Base-by-base conservation (phyloP, 768 basidiomycete genomes). In the Leccinellum rugosiceps region DNA sequence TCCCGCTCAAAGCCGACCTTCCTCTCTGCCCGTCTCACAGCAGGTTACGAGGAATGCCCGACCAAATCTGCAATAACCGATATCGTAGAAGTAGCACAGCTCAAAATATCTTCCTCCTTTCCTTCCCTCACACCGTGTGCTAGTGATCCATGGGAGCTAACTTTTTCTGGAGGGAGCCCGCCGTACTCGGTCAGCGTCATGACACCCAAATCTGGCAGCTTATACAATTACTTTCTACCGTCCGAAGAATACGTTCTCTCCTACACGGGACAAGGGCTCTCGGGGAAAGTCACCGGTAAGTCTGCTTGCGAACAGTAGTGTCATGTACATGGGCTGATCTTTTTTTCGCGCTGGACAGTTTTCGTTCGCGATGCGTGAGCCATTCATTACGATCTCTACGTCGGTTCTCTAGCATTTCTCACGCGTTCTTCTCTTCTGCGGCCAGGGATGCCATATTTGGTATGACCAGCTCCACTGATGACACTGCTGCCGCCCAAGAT, bases 131-230 rank as follows among this genome's bases (percentile, higher is more conserved):
- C 43, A 7, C 19, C 41, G 13, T 83, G 80, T 61, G 11, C 31
- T 32, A 6, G 31, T 32, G 63, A 78, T 34, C 76, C 77, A 2
- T 81, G 80, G 80, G 76, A 78, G 4, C 56, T 81, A 4, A 72
- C 67, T 2, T 72, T 82, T 47, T 74, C 65, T 11, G 80, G 78
- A 7, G 80, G 78, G 11, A 66, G 68, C 0, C 73, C 75, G 32
- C 83, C 81, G 0, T 81, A 81, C 65, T 75, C 60, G 14, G 58
- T 82, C 17, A 76, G 75, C 1, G 57, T 83, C 25, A 74, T 73
- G 31, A 69, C 73, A 7, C 52, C 74, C 31, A 69, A 72, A 50
- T 76, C 78, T 0, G 68, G 74, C 1, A 65, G 72, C 8, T 66
- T 79, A 21, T 79, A 76, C 17, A 79, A 80, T 58, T 72, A 77